Evolutionary conservation across 2,329 filamentous ascomycete genomes (phyloP).

Genomic region (Pseudogymnoascus sp.): DNA sequence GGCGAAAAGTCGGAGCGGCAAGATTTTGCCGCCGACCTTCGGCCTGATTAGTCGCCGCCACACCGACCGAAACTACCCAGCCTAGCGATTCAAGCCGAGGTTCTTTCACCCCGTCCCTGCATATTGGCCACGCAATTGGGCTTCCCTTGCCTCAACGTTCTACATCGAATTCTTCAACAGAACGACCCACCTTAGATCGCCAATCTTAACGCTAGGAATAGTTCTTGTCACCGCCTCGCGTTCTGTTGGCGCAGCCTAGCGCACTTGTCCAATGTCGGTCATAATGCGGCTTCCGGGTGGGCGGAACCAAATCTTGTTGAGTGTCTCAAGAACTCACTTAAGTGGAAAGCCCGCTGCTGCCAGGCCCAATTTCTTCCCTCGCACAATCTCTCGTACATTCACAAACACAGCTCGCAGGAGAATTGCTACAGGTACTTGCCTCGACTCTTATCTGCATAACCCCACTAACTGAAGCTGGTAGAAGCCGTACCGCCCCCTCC

Average conservation of each 20-base stretch:
- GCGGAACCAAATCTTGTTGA: neutral
- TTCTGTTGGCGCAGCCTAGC: neutral
- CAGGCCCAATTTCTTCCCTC: neutral
- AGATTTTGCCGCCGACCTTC: neutral
- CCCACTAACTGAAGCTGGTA: neutral
- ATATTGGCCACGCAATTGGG: constrained; percentile 2
- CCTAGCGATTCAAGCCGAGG: constrained; percentile 2
- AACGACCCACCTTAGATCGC: neutral
- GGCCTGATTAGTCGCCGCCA: constrained; percentile 3
- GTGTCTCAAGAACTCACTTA: neutral
- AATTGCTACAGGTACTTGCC: neutral
- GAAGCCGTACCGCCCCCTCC: constrained; percentile 15
- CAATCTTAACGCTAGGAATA: neutral
- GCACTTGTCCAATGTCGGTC: neutral
- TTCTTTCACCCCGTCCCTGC: neutral
- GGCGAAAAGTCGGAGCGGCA: neutral
- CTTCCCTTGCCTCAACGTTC: neutral
- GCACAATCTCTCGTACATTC: neutral
- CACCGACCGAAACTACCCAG: neutral
- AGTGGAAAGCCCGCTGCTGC: neutral
- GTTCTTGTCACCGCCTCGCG: neutral
- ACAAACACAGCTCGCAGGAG: neutral
- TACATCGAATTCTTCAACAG: neutral
- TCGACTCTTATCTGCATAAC: neutral
- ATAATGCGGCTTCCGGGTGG: neutral